Evolutionary conservation across 2,329 filamentous ascomycete genomes (phyloP).

Genomic region (Aspergillus fumigatus): DNA sequence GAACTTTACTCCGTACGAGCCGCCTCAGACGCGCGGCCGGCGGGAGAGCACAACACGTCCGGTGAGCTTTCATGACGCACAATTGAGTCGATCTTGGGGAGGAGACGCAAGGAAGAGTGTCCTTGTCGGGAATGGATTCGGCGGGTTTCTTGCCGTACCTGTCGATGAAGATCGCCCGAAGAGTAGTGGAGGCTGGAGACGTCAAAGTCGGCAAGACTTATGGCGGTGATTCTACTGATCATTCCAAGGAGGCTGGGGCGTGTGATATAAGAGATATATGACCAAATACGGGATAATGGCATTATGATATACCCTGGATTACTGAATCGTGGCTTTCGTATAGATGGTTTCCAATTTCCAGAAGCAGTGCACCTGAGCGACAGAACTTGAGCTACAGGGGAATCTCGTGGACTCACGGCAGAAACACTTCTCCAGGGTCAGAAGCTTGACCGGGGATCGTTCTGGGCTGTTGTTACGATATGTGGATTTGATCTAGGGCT

Average conservation of each 20-base stretch:
- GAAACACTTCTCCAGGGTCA: background rate
- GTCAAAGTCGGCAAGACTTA: conserved; percentile 34
- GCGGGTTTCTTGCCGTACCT: conserved; percentile 62
- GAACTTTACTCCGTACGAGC: conserved; percentile 61
- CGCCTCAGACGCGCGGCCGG: conserved; percentile 35
- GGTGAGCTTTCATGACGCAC: conserved; percentile 42
- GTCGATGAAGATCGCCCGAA: conserved; percentile 41
- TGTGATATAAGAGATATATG: background rate
- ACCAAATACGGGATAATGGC: conserved; percentile 2
- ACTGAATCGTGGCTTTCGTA: background rate
- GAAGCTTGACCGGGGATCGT: background rate
- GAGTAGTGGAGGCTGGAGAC: conserved; percentile 31
- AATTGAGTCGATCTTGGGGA: conserved; percentile 54
- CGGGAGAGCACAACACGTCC: conserved; percentile 40
- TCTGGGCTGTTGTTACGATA: background rate
- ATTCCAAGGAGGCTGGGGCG: background rate
- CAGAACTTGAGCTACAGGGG: background rate
- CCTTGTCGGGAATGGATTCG: conserved; percentile 64
- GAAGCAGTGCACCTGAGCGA: background rate
- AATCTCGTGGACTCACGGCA: no score
- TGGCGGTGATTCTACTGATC: conserved; percentile 28
- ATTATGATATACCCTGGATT: conserved; percentile 8
- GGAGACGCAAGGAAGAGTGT: conserved; percentile 57
- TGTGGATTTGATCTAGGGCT: background rate
- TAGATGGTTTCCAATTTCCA: background rate